A percentile compares a stretch with the other conserved stretches of the same genome.
Conservation (phyloP, 306 rosid genomes). For the Glycyrrhiza uralensis region DNA sequence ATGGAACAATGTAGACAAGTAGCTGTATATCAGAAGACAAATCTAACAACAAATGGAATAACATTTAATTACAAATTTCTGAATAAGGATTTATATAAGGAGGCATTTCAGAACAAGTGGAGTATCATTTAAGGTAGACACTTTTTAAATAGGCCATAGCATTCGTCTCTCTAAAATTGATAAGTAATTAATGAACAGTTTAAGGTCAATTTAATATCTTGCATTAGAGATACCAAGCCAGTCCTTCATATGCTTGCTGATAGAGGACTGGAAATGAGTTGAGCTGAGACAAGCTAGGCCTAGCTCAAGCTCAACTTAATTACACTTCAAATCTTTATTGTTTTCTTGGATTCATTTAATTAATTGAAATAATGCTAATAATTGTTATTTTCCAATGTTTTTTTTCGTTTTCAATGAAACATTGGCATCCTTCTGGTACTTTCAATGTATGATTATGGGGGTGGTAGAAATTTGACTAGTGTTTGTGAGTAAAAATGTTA, state of each 20-base stretch:
- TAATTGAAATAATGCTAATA: neutral
- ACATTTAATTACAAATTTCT: neutral
- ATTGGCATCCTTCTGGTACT: neutral
- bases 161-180: neutral
- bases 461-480: neutral
- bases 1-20: constrained; percentile 3
- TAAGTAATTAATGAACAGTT: neutral
- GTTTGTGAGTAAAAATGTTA: neutral
- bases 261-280: neutral
- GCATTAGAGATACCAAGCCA: neutral
- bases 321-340: neutral
- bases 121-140: constrained; percentile 1
- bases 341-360: neutral
- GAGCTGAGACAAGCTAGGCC: neutral
- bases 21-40: neutral
- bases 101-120: constrained; percentile 14
- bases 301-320: neutral
- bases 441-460: neutral
- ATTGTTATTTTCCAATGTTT: too few species aligned
- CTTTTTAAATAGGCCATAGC: neutral
- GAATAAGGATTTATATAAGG: neutral
- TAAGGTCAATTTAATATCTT: constrained; percentile 6
- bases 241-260: neutral
- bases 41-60: neutral
- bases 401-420: neutral